Conservation (phyloP, 1,139 yeast genomes). For the Nakaseomyces glabratus region DNA sequence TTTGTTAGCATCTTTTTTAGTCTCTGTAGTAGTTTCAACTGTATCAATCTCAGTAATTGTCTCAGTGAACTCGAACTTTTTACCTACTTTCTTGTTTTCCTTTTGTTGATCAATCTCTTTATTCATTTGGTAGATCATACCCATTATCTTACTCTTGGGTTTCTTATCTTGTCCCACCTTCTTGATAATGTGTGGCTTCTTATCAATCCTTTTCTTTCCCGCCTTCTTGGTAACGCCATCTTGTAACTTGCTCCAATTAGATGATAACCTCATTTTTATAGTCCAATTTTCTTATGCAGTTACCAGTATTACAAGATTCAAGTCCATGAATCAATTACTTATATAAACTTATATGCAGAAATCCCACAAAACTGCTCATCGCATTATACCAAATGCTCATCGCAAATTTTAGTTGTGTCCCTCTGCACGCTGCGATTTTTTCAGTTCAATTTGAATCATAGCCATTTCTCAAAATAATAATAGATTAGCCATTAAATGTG, state of each 20-base stretch:
- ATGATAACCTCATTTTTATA: constrained; percentile 26
- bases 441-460: too few relatives aligned
- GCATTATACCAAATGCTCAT: too few relatives aligned
- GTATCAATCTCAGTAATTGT: constrained; percentile 7
- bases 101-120: constrained; percentile 22
- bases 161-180: not conserved
- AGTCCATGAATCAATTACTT: too few relatives aligned
- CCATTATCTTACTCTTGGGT: constrained; percentile 22
- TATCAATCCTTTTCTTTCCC: constrained; percentile 8
- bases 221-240: not conserved
- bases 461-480: too few relatives aligned
- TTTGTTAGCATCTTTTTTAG: constrained; percentile 27
- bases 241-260: constrained; percentile 27
- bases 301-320: too few relatives aligned
- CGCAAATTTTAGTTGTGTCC: too few relatives aligned
- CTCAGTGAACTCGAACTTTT: constrained; percentile 18
- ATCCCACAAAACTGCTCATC: too few relatives aligned
- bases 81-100: constrained; percentile 21
- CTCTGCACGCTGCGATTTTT: too few relatives aligned
- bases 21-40: constrained; percentile 9
- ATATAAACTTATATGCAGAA: too few relatives aligned
- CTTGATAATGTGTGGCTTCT: constrained; percentile 6
- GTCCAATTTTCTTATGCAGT: not conserved
- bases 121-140: constrained; percentile 28
- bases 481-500: too few relatives aligned